phyloP scores from a whole-genome alignment of 2,329 filamentous ascomycete species.

The Cladobotryum mycophilum region DNA sequence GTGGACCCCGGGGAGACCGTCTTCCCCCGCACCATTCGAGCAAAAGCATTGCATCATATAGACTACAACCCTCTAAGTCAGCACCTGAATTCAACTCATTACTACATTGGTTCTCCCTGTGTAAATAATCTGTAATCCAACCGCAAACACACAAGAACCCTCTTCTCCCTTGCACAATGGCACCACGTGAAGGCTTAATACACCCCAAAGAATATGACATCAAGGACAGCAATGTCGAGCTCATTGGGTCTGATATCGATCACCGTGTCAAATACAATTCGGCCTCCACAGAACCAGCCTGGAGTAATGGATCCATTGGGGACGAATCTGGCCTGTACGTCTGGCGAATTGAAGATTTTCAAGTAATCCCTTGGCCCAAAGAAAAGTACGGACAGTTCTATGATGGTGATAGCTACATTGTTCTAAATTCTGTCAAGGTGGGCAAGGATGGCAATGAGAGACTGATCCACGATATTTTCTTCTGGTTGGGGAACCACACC shows the following conservation, averaged over 20 bases:
- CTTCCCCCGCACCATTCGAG: too few species aligned
- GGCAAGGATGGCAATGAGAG: conserved; percentile 35
- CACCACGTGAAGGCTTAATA: conserved; percentile 55
- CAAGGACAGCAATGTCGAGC: conserved; percentile 61
- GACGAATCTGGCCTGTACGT: conserved; percentile 47
- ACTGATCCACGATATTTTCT: conserved; percentile 60
- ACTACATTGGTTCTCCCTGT: too few species aligned
- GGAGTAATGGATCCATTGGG: conserved; percentile 54
- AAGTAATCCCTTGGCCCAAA: conserved; percentile 55
- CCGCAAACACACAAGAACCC: too few species aligned
- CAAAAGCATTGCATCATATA: too few species aligned
- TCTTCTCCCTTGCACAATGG: conserved; percentile 36
- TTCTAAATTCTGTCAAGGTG: conserved; percentile 54
- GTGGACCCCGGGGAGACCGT: too few species aligned
- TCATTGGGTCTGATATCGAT: conserved; percentile 58
- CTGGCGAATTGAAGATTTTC: conserved; percentile 63
- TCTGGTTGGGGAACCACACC: conserved; percentile 62
- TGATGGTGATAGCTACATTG: conserved; percentile 63
- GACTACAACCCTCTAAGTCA: too few species aligned
- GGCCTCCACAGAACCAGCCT: conserved; percentile 58
- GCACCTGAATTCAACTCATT: too few species aligned
- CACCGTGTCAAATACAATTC: conserved; percentile 63
- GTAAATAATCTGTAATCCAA: too few species aligned
- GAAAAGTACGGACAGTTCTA: conserved; percentile 54
- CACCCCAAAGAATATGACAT: conserved; percentile 60